Evolutionary conservation across 306 rosid species (phyloP).

Genomic region (Cicer arietinum): DNA sequence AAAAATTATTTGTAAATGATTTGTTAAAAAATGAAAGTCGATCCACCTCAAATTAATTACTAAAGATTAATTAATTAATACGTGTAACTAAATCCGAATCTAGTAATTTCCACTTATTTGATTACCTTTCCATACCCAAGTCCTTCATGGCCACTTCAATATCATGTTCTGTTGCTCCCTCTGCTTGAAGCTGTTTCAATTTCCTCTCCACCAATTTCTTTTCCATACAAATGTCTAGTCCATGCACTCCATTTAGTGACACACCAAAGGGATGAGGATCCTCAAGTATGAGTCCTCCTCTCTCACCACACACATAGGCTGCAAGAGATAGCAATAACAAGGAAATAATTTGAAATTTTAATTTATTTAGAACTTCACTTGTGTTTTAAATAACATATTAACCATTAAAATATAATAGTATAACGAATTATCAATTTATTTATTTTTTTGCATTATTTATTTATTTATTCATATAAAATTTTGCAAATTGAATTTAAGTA

Average conservation of each 20-base stretch:
- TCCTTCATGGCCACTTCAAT: constrained; percentile 62
- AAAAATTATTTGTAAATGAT: neutral
- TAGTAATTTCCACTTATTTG: too few relatives aligned
- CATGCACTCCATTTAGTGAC: constrained; percentile 59
- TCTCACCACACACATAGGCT: constrained; percentile 83
- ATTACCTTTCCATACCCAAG: constrained; percentile 64
- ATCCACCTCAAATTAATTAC: neutral
- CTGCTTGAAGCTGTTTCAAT: constrained; percentile 46
- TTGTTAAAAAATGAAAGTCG: neutral
- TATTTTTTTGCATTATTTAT: too few relatives aligned
- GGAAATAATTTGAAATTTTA: neutral
- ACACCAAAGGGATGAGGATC: constrained; percentile 57
- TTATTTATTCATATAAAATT: too few relatives aligned
- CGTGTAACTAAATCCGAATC: too few relatives aligned
- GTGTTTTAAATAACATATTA: neutral
- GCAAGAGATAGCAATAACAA: neutral
- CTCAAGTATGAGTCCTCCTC: constrained; percentile 63
- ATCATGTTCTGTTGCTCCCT: constrained; percentile 50
- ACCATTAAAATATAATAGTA: neutral
- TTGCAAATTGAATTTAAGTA: too few relatives aligned
- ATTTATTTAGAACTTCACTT: neutral
- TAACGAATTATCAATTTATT: too few relatives aligned
- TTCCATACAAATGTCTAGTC: constrained; percentile 61
- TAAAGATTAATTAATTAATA: too few relatives aligned
- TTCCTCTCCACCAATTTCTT: constrained; percentile 46